Evolutionary conservation across 306 rosid species (phyloP), one percentile per base, ranked within the genome.

Genomic region (Fagus crenata): DNA sequence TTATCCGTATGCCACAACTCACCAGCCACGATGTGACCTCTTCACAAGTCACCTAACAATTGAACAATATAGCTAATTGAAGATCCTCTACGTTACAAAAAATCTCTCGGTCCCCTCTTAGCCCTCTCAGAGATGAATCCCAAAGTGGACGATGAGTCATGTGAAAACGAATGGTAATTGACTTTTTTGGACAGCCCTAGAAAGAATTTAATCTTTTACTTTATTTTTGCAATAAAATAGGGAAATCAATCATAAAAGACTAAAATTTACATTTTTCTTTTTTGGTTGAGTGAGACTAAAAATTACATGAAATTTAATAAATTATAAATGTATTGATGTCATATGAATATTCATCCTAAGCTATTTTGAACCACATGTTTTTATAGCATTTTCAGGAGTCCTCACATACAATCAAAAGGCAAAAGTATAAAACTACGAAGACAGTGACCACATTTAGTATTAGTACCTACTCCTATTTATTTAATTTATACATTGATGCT

Each of bases 21-120:
- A 78, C 53, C 81, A 74, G 42, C 59, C 22, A 15, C 13, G 68
- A 76, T 67, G 71, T 71, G 81, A 77, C 43, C 74, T 69, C 22
- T 22, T 69, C 69, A 75, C 54, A 39, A 68, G 71, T 39, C 59
- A 72, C 35, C n/a, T 41, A 41, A n/a, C n/a, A 18, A 46, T 33
- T 63, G 51, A 59, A 2, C 1, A 33, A 8, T 42, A 1, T 0
- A 2, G 51, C 14, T 59, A 41, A 14, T 17, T 9, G 33, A 46
- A 53, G 22, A n/a, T 73, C 69, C 14, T 4, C 49, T 11, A 36
- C 46, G 5, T 42, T 8, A 39, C 17, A 72, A 74, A 60, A 59
- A 5, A 1, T 22, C 4, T 5, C 41, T 22, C 1, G 28, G 35
- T 3, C 12, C 7, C 4, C 63, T 49, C 28, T 14, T 49, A 8